These are phyloP conservation scores for Suhomyces kilbournensis DNA, from an alignment of 805 yeast species.

Conservation along the genomic window DNA sequence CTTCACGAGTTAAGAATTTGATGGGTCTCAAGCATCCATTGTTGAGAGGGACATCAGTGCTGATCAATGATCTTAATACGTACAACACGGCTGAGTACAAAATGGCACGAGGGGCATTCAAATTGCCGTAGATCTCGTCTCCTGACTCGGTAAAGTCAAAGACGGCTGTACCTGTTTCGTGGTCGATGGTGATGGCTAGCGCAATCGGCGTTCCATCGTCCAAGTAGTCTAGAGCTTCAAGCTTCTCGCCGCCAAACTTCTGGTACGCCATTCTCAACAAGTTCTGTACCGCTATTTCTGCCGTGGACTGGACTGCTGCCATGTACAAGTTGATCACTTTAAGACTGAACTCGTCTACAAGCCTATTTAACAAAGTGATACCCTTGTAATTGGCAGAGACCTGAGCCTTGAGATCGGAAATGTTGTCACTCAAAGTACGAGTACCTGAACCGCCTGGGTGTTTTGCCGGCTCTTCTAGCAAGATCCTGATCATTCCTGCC, in stretches of 20 bases:
- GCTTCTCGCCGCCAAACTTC: constrained; percentile 39
- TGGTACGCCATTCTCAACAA: constrained; percentile 27
- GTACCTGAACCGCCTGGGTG: constrained; percentile 89
- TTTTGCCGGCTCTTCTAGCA: constrained; percentile 73
- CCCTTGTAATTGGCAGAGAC: constrained; percentile 88
- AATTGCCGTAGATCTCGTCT: constrained; percentile 82
- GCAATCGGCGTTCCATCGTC: constrained; percentile 78
- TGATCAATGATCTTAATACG: constrained; percentile 79
- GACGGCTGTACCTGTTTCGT: constrained; percentile 54
- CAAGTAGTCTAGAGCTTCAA: constrained; percentile 62
- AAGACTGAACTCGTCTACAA: constrained; percentile 62
- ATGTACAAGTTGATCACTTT: constrained; percentile 65
- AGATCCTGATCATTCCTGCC: constrained; percentile 55
- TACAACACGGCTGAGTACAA: constrained; percentile 86
- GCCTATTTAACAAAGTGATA: constrained; percentile 55
- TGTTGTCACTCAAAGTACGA: constrained; percentile 75
- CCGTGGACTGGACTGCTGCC: constrained; percentile 79
- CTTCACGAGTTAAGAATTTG: constrained; percentile 44
- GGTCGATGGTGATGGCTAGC: constrained; percentile 48
- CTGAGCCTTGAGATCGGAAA: constrained; percentile 55
- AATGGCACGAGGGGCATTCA: constrained; percentile 91
- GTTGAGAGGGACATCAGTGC: constrained; percentile 85
- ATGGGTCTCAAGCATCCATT: constrained; percentile 90
- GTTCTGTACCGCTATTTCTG: constrained; percentile 64
- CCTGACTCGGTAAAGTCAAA: constrained; percentile 89